These are phyloP conservation scores for Diddensiella santjacobensis DNA, from an alignment of 805 yeast genomes.

Conservation along the genomic window DNA sequence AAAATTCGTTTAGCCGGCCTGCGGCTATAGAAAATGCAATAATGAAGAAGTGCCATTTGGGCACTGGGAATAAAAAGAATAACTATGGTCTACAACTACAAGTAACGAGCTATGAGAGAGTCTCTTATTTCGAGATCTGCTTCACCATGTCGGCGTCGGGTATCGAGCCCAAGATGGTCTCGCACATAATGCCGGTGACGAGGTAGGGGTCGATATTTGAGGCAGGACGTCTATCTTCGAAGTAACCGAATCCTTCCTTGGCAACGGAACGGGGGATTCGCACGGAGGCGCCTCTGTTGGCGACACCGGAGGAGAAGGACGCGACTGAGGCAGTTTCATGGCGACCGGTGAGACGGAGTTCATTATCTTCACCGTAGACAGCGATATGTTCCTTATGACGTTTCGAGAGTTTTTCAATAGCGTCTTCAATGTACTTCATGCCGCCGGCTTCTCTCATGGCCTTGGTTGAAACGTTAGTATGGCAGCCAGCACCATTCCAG, in stretches of 20 bases:
- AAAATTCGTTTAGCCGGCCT: too few relatives aligned
- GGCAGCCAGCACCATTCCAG: conserved; percentile 99
- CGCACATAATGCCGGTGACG: conserved; percentile 97
- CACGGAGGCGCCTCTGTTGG: conserved; percentile 98
- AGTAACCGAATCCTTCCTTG: conserved; percentile 96
- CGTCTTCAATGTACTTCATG: conserved; percentile 88
- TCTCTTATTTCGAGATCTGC: conserved; percentile 52
- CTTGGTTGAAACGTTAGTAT: conserved; percentile 94
- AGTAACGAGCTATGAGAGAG: too few relatives aligned
- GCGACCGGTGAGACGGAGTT: conserved; percentile 92
- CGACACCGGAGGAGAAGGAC: conserved; percentile 92
- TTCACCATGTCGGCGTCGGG: conserved; percentile 93
- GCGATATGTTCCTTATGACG: conserved; percentile 96
- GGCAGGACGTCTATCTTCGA: conserved; percentile 99
- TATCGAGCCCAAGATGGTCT: conserved; percentile 91
- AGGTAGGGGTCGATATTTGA: conserved; percentile 98
- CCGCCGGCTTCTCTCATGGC: conserved; percentile 94
- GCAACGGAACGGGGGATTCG: conserved; percentile 99
- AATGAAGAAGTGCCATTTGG: too few relatives aligned
- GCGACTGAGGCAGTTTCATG: conserved; percentile 97
- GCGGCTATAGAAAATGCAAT: too few relatives aligned
- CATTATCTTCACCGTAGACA: conserved; percentile 94
- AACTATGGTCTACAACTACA: too few relatives aligned
- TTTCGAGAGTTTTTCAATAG: conserved; percentile 87
- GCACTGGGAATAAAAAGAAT: too few relatives aligned